These are phyloP conservation scores for Gleditsia sinensis DNA, from an alignment of 306 rosid species.

Conservation along the genomic window DNA sequence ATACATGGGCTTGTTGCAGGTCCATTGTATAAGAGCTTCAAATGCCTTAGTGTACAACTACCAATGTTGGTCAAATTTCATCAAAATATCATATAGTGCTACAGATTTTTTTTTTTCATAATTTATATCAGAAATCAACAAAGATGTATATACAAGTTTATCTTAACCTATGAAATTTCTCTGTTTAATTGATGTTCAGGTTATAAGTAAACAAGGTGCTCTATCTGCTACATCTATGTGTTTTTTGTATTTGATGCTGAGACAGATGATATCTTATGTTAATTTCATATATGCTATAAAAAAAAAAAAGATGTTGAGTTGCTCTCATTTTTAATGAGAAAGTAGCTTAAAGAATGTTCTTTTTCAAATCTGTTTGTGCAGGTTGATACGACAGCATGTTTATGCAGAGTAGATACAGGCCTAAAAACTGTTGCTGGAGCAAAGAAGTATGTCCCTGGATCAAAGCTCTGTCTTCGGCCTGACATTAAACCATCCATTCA, in stretches of 20 bases:
- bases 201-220: constrained; percentile 15
- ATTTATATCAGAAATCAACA: no score
- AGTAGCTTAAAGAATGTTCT: constrained; percentile 20
- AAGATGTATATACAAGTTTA: no score
- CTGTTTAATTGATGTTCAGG: no score
- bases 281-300: background rate
- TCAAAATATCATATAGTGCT: no score
- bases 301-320: background rate
- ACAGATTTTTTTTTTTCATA: no score
- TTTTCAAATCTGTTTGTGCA: constrained; percentile 42
- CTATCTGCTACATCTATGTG: background rate
- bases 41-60: no score
- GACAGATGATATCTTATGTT: constrained; percentile 14
- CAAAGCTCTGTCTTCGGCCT: constrained; percentile 88
- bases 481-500: constrained; percentile 85
- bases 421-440: constrained; percentile 82
- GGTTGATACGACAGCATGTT: constrained; percentile 89
- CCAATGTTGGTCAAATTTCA: no score
- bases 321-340: background rate
- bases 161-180: no score
- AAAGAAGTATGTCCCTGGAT: constrained; percentile 75
- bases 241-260: constrained; percentile 2
- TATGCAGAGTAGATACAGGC: constrained; percentile 87
- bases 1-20: no score
- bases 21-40: no score